phyloP scores from a whole-genome alignment of 257 asterid genomes.

The Handroanthus guayacan region DNA sequence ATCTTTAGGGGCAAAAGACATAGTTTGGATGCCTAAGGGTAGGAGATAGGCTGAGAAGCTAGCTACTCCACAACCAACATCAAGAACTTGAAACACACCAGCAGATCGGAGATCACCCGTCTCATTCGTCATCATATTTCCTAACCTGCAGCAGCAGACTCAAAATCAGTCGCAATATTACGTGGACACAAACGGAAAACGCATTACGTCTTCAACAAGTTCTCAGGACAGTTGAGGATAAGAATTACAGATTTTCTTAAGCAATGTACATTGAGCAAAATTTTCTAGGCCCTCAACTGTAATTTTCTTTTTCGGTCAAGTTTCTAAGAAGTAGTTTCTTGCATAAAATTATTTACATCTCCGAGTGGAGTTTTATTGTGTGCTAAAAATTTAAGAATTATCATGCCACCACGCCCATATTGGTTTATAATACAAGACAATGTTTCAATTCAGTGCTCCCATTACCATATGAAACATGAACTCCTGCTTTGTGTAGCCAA shows the following conservation, averaged over 20 bases:
- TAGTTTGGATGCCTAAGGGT: slow-evolving; percentile 74
- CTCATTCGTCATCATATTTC: slow-evolving; percentile 81
- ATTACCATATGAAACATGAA: background rate
- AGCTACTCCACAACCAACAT: slow-evolving; percentile 96
- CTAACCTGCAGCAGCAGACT: slow-evolving; percentile 71
- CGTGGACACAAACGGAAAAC: background rate
- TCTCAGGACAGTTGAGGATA: too few species aligned
- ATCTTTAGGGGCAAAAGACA: slow-evolving; percentile 96
- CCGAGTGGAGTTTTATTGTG: background rate
- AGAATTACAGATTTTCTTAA: background rate
- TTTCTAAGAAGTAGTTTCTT: background rate
- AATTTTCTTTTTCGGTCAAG: background rate
- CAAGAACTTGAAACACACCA: slow-evolving; percentile 85
- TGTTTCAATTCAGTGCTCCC: background rate
- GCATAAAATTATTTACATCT: background rate
- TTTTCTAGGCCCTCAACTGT: background rate
- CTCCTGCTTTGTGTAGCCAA: slow-evolving; percentile 7
- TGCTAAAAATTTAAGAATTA: background rate
- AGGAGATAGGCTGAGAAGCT: slow-evolving; percentile 97
- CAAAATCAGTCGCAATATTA: slow-evolving; percentile 2
- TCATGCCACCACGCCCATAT: background rate
- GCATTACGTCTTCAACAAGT: too few species aligned
- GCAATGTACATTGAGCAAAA: background rate
- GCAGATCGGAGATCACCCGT: slow-evolving; percentile 76
- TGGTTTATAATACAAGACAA: background rate